These are phyloP conservation scores for Halocafeteria seosinensis DNA, from an alignment of 108 stramenopile genomes.

Conservation along the genomic window DNA sequence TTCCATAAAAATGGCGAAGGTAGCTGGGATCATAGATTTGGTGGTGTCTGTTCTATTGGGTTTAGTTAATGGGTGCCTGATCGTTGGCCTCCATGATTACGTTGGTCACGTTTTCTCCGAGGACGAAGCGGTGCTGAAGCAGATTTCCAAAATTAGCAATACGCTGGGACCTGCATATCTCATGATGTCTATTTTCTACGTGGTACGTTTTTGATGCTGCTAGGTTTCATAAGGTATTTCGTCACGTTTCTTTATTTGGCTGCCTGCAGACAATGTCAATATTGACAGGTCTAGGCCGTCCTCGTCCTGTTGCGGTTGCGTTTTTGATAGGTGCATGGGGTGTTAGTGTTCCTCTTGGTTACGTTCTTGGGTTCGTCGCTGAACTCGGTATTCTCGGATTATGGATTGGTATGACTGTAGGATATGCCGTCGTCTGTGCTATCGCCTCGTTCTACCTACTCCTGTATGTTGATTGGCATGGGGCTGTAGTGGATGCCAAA, in stretches of 20 bases:
- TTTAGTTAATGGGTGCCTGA: not conserved
- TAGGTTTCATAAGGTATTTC: too few species aligned
- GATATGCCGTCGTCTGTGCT: slow-evolving; percentile 1
- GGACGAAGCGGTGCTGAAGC: slow-evolving; percentile 1
- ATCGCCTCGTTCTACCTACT: too few species aligned
- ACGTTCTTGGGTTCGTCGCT: not conserved
- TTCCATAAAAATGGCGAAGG: not conserved
- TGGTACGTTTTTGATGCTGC: too few species aligned
- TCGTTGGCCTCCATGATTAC: not conserved
- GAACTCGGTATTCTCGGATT: slow-evolving; percentile 7
- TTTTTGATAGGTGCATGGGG: slow-evolving; percentile 10
- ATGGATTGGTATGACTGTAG: slow-evolving; percentile 5
- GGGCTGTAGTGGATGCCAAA: too few species aligned
- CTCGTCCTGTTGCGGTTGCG: not conserved
- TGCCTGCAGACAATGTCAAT: slow-evolving; percentile 12
- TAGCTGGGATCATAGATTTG: not conserved
- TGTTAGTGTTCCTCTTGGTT: slow-evolving; percentile 12
- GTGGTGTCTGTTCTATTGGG: not conserved
- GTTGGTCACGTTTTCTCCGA: slow-evolving; percentile 3
- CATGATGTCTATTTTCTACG: slow-evolving; percentile 3
- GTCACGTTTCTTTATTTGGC: too few species aligned
- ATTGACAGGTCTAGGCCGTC: not conserved
- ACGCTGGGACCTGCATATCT: not conserved
- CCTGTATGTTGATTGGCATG: too few species aligned
- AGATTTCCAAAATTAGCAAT: not conserved